Evolutionary conservation across 495 filamentous ascomycete genomes (phyloP).

Genomic region (Penicillium bialowiezense): DNA sequence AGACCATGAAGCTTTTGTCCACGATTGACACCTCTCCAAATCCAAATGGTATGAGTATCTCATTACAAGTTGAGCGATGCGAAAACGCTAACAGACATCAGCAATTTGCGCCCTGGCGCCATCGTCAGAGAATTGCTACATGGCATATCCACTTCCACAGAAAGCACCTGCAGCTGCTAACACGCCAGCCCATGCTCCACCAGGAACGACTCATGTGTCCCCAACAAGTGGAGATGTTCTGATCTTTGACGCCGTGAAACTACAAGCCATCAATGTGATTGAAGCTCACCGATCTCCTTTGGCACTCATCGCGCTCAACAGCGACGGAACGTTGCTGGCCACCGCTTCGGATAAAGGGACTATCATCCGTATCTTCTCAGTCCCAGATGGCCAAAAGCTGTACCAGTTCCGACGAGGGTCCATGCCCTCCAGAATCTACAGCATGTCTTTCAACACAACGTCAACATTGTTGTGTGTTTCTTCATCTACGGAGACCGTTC

Average conservation of each 20-base stretch:
- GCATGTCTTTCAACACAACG: constrained; percentile 98
- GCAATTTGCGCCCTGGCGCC: constrained; percentile 91
- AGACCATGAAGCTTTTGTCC: constrained; percentile 90
- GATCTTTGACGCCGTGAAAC: constrained; percentile 80
- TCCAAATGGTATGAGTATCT: constrained; percentile 60
- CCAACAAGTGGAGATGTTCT: constrained; percentile 90
- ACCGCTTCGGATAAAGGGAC: constrained; percentile 97
- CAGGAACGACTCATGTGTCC: constrained; percentile 65
- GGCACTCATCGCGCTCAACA: constrained; percentile 85
- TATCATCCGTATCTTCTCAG: constrained; percentile 90
- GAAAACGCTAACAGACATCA: constrained; percentile 29
- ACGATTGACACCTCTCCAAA: constrained; percentile 94
- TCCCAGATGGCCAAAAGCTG: constrained; percentile 85
- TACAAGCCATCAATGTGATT: constrained; percentile 86
- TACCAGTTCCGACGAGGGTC: constrained; percentile 94
- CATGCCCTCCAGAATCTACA: constrained; percentile 90
- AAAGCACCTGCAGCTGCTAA: constrained; percentile 65
- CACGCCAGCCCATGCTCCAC: constrained; percentile 81
- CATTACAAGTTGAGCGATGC: not conserved
- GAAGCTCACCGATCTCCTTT: constrained; percentile 94
- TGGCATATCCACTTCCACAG: constrained; percentile 88
- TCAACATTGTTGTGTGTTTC: constrained; percentile 93
- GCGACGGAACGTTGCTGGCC: constrained; percentile 86
- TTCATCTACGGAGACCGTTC: constrained; percentile 94
- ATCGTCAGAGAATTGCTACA: constrained; percentile 90